Evolutionary conservation across 441 rosid species (phyloP), one percentile per base, ranked within the genome.

Genomic region (Adansonia rubrostipa): DNA sequence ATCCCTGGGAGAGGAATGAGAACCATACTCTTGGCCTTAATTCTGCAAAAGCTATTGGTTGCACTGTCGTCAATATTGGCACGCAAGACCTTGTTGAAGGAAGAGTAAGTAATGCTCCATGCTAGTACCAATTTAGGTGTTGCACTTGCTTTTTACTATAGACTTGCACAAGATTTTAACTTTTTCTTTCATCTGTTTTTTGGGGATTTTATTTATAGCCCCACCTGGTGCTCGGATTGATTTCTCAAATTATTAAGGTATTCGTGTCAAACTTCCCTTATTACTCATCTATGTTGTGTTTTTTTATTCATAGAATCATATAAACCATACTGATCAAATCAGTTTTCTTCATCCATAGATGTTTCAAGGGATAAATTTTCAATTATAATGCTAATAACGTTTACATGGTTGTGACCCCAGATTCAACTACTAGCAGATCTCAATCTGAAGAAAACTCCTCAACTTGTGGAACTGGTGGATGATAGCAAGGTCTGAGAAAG

Each of bases 1-100:
- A 96, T 76, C 98, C 98, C 9, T 96, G 99, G 99, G 99, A 96
- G 81, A 92, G 96, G 84, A 94, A 94, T 84, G 98, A 96, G 83
- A 96, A 96, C 74, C 99, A 94, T 80, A 94, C 98, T 45, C 96
- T 96, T 54, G 90, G 97, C 82, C 99, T 96, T 63, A 96, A 96
- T 83, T 96, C 99, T 80, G 97, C 98, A 45, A 96, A 96, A 85
- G 99, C 99, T 63, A 96, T 96, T 82, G 99, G 99, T 47, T 94
- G 99, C 83, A 96, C 98, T 0, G 98, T 96, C 75, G 99, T 96
- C 40, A 96, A 96, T 81, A 96, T 96, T 66, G 99, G 99, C 50
- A 88, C 96, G 9, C 94, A 96, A 64, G 99, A 96, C 84, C 87
- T 96, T 71, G 91, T 87, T 79, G 98, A 94, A 93, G 99, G 89